These are phyloP conservation scores for Ettlia oleoabundans DNA, from an alignment of 139 green algal genomes.

Conservation along the genomic window DNA sequence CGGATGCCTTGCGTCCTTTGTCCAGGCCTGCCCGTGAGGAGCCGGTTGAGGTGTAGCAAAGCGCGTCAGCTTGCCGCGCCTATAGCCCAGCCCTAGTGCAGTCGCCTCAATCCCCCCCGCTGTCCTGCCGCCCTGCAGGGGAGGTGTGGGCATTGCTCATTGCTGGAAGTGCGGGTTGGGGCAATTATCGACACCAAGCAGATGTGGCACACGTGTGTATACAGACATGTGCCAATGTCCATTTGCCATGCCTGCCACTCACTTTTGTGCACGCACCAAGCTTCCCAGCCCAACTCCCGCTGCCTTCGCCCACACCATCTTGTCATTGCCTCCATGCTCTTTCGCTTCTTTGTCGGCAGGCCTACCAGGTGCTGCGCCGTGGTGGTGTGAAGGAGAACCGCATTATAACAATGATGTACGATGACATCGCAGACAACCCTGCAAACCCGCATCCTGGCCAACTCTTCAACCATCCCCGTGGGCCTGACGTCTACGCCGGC, in stretches of 20 bases:
- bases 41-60: too few species aligned
- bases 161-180: slow-evolving; percentile 81
- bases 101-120: neutral
- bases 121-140: slow-evolving; percentile 48
- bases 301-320: neutral
- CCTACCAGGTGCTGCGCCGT: slow-evolving; percentile 78
- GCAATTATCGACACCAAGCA: slow-evolving; percentile 94
- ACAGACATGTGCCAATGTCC: neutral
- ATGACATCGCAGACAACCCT: slow-evolving; percentile 85
- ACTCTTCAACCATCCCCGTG: slow-evolving; percentile 92
- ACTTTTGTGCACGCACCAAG: too few species aligned
- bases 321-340: neutral
- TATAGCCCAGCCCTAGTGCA: too few species aligned
- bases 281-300: too few species aligned
- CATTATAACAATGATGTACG: slow-evolving; percentile 71
- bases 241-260: neutral
- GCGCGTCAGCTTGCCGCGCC: too few species aligned
- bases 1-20: neutral
- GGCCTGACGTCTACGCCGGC: slow-evolving; percentile 86
- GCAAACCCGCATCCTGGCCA: slow-evolving; percentile 84
- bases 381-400: slow-evolving; percentile 62
- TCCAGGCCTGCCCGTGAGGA: too few species aligned
- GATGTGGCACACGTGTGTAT: slow-evolving; percentile 72
- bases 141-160: slow-evolving; percentile 90
- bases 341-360: slow-evolving; percentile 44